Conservation (phyloP, 164 flowering plant species). For the Magnolia officinalis region DNA sequence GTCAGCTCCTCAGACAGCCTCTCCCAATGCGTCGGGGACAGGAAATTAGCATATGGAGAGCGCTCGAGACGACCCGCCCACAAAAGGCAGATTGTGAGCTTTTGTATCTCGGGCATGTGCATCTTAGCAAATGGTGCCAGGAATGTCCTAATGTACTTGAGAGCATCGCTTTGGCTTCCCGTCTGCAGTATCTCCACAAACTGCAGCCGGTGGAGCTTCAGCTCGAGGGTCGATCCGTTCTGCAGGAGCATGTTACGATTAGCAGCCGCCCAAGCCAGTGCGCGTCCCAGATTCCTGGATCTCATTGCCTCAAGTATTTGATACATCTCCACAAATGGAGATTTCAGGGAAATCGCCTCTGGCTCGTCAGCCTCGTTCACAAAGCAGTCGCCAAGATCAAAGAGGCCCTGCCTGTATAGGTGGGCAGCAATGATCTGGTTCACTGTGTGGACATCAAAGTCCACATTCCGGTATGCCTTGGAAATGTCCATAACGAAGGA, state of each 20-base stretch:
- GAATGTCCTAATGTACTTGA: constrained; percentile 50
- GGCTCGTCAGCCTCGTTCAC: constrained; percentile 51
- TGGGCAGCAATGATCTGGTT: constrained; percentile 72
- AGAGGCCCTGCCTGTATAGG: constrained; percentile 68
- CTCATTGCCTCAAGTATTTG: constrained; percentile 69
- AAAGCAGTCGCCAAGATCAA: constrained; percentile 74
- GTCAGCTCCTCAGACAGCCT: constrained; percentile 50
- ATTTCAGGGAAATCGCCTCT: constrained; percentile 37
- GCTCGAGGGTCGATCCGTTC: constrained; percentile 53
- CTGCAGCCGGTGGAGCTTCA: constrained; percentile 67
- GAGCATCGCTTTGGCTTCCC: constrained; percentile 51
- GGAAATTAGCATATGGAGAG: constrained; percentile 66
- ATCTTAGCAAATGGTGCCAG: constrained; percentile 50
- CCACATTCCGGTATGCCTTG: constrained; percentile 70
- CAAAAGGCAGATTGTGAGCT: constrained; percentile 68
- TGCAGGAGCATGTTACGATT: constrained; percentile 49
- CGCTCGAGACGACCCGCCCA: constrained; percentile 64
- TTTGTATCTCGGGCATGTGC: constrained; percentile 63
- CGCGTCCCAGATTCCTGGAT: constrained; percentile 61
- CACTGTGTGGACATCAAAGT: constrained; percentile 50
- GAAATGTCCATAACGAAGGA: constrained; percentile 70
- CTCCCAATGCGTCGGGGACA: constrained; percentile 58
- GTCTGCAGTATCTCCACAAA: constrained; percentile 65
- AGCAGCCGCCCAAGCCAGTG: constrained; percentile 58
- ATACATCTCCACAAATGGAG: constrained; percentile 61